Conservation (phyloP, 2,329 filamentous ascomycete species). For the Ceratocystis colombiana region DNA sequence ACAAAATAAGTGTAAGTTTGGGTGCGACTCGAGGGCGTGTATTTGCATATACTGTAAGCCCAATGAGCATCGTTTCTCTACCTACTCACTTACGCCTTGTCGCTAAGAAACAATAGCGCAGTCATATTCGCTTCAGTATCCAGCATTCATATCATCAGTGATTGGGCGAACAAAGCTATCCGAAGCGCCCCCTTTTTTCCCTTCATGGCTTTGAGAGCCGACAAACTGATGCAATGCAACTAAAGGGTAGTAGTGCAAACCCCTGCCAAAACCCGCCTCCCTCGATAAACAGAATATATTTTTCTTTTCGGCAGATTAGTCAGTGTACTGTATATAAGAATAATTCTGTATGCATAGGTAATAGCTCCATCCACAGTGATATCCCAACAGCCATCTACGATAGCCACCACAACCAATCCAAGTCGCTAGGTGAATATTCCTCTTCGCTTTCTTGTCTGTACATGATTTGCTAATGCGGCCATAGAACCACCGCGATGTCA, state of each 20-base stretch:
- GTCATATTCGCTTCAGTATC: neutral
- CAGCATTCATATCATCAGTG: neutral
- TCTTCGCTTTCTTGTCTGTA: neutral
- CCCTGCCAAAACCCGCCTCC: neutral
- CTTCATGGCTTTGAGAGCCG: no score
- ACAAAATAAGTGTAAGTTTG: neutral
- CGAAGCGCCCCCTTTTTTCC: neutral
- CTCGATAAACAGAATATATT: no score
- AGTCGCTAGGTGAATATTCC: neutral
- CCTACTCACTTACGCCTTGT: neutral
- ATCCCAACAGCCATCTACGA: neutral
- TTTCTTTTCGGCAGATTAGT: neutral
- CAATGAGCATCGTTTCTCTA: neutral
- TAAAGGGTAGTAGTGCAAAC: neutral
- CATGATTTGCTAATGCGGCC: neutral
- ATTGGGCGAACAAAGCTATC: neutral
- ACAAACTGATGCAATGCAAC: neutral
- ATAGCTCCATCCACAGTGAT: neutral
- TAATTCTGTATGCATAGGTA: neutral
- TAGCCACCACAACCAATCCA: neutral
- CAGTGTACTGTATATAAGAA: conserved; percentile 11
- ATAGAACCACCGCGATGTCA: conserved; percentile 35
- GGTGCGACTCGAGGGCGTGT: neutral
- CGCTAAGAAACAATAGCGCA: neutral
- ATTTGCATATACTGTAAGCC: neutral